These are phyloP conservation scores for Truncatella angustata DNA, from an alignment of 2,329 filamentous ascomycete genomes.

Conservation along the genomic window DNA sequence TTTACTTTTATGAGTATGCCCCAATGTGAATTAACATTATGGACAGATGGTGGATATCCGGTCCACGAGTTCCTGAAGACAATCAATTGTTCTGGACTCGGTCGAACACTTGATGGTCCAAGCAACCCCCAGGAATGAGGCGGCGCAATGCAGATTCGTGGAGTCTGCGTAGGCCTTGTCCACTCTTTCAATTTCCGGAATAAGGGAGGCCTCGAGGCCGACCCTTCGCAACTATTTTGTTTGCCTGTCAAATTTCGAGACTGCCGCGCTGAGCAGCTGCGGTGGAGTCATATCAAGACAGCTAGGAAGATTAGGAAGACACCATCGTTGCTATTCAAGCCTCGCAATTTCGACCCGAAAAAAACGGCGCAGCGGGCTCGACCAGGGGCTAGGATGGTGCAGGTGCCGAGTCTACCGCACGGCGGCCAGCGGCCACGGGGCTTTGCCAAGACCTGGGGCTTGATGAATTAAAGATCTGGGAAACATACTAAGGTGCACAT, in stretches of 20 bases:
- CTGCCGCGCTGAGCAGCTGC: not conserved
- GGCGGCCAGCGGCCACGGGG: not conserved
- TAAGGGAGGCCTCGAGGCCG: not conserved
- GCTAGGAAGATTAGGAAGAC: constrained; percentile 6
- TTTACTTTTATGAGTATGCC: no score
- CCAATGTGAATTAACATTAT: not conserved
- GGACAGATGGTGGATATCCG: not conserved
- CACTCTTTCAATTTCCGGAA: not conserved
- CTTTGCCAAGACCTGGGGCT: constrained; percentile 5
- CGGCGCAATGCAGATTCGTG: not conserved
- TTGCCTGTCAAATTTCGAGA: not conserved
- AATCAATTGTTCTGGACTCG: not conserved
- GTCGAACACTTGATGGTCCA: not conserved
- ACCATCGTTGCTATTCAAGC: constrained; percentile 8
- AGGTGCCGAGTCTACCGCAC: constrained; percentile 4
- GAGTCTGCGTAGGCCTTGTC: not conserved
- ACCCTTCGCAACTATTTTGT: not conserved
- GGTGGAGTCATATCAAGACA: not conserved
- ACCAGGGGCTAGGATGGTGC: constrained; percentile 5
- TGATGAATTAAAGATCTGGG: not conserved
- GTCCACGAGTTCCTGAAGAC: not conserved
- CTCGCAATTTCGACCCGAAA: constrained; percentile 16
- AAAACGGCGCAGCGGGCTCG: not conserved
- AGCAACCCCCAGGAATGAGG: not conserved
- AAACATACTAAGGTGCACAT: no score